Percentiles rank a stretch among this genome's conserved stretches.
These are phyloP conservation scores for Monosporascus cannonballus DNA, from an alignment of 2,329 filamentous ascomycete genomes.

Conservation along the genomic window DNA sequence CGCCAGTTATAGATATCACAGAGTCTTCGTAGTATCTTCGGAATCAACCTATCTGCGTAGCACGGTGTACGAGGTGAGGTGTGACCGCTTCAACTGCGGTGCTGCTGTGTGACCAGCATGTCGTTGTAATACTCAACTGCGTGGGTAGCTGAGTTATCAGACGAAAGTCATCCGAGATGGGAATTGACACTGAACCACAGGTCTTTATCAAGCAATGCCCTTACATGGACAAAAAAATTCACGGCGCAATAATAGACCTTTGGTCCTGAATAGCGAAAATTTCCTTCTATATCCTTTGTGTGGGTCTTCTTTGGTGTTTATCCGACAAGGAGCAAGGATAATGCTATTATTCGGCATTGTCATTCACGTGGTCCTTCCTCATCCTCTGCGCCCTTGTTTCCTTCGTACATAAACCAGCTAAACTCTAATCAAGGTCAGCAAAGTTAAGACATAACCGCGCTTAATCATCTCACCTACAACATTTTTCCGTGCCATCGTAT, in stretches of 20 bases:
- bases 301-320: neutral
- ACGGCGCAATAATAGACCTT: too few species aligned
- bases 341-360: neutral
- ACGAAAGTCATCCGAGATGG: neutral
- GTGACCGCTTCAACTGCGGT: neutral
- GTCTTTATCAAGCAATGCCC: neutral
- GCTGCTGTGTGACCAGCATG: neutral
- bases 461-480: neutral
- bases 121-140: neutral
- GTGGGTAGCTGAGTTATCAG: neutral
- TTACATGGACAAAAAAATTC: too few species aligned
- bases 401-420: neutral
- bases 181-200: neutral
- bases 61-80: neutral
- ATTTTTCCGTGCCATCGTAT: neutral
- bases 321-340: neutral
- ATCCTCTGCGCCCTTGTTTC: neutral
- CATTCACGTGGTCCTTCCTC: neutral
- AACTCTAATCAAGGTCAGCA: neutral
- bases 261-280: neutral
- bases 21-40: neutral
- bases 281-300: neutral
- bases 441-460: neutral
- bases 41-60: neutral
- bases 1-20: neutral